Evolutionary conservation across 306 rosid genomes (phyloP).

Genomic region (Trichosanthes truncata): DNA sequence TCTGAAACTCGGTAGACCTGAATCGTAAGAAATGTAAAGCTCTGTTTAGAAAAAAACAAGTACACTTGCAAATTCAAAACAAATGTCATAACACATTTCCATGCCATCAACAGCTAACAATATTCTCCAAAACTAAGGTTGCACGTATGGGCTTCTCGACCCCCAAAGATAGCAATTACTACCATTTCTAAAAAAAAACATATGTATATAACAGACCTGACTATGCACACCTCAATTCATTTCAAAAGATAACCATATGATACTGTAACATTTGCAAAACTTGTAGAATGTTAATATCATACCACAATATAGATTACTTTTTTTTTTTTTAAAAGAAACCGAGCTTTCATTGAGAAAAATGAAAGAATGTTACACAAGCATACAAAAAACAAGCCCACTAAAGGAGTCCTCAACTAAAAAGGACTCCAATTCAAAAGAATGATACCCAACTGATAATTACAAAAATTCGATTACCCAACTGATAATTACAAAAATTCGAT

Average conservation of each 20-base stretch:
- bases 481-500: too few species aligned
- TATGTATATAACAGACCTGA: not conserved
- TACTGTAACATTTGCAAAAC: not conserved
- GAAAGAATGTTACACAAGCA: too few species aligned
- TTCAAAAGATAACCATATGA: not conserved
- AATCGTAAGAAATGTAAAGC: conserved; percentile 10
- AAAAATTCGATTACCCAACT: too few species aligned
- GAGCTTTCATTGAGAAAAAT: too few species aligned
- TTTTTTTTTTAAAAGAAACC: too few species aligned
- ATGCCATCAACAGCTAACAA: not conserved
- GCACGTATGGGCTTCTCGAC: too few species aligned
- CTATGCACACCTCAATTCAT: not conserved
- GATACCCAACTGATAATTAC: too few species aligned
- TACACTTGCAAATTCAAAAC: not conserved
- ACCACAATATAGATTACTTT: not conserved
- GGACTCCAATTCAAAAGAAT: too few species aligned
- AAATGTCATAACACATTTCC: not conserved
- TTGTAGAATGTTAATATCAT: not conserved
- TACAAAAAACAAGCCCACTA: too few species aligned
- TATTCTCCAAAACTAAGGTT: not conserved
- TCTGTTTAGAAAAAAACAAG: not conserved
- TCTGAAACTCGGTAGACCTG: conserved; percentile 80
- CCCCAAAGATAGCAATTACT: too few species aligned
- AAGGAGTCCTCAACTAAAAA: too few species aligned
- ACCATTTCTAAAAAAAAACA: too few species aligned